These are phyloP conservation scores for Diaporthe ampelina DNA, from an alignment of 2,329 filamentous ascomycete genomes.

Conservation along the genomic window DNA sequence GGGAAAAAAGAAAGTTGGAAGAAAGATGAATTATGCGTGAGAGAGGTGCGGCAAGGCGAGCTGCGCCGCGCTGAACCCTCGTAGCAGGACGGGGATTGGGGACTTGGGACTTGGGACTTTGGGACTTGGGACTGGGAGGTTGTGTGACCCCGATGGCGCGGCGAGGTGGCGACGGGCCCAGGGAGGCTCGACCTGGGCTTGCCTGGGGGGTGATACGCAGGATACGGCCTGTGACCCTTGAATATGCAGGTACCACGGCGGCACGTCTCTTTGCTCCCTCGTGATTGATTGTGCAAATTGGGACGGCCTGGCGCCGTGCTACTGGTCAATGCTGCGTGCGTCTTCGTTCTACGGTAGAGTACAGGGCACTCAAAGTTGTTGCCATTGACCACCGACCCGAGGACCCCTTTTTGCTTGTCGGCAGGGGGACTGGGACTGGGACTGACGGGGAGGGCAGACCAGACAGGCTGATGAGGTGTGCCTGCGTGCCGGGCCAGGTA, in stretches of 20 bases:
- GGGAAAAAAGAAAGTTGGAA: neutral
- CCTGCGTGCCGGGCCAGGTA: neutral
- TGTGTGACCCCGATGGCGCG: constrained; percentile 24
- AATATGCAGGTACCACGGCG: constrained; percentile 33
- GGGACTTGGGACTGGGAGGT: constrained; percentile 7
- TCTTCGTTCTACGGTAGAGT: neutral
- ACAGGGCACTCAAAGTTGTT: neutral
- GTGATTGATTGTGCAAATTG: constrained; percentile 7
- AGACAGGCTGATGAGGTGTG: constrained; percentile 6
- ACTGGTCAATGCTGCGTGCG: constrained; percentile 8
- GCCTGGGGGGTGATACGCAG: constrained; percentile 27
- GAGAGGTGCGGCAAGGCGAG: constrained; percentile 2
- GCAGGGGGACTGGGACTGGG: neutral
- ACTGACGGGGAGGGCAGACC: constrained; percentile 3
- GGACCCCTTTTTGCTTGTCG: constrained; percentile 22
- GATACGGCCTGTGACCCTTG: constrained; percentile 33
- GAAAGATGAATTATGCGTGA: neutral
- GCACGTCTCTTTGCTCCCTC: neutral
- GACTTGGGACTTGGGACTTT: neutral
- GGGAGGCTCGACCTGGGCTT: constrained; percentile 26
- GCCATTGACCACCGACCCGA: constrained; percentile 10
- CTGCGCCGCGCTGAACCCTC: constrained; percentile 13
- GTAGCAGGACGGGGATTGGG: constrained; percentile 12
- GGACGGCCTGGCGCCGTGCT: constrained; percentile 6
- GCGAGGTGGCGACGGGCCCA: constrained; percentile 33